Conservation (phyloP, 2,329 filamentous ascomycete genomes). For the Fusarium chuoi region DNA sequence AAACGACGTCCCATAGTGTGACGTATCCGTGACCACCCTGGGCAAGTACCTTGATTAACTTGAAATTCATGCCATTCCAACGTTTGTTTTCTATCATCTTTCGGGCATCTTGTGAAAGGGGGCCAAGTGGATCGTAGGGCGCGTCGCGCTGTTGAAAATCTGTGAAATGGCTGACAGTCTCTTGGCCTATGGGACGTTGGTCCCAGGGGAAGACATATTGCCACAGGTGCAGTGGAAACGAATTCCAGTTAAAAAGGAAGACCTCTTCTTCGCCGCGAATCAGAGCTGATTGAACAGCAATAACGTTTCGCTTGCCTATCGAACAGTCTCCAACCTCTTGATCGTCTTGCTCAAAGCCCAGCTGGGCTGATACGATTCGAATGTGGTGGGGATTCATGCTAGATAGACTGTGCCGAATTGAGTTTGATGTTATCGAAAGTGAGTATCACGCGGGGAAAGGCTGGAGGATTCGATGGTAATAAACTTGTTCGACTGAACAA, state of each 20-base stretch:
- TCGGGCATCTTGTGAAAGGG: background rate
- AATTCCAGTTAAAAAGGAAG: background rate
- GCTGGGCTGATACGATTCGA: background rate
- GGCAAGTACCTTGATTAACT: conserved; percentile 43
- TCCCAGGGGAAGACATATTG: background rate
- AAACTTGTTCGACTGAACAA: conserved; percentile 36
- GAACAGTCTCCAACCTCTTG: background rate
- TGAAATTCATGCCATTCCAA: conserved; percentile 38
- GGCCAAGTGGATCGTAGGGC: background rate
- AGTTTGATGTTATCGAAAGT: background rate
- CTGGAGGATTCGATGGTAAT: conserved; percentile 30
- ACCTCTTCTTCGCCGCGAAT: conserved; percentile 28
- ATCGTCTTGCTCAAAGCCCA: background rate
- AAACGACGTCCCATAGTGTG: conserved; percentile 37
- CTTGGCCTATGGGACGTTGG: background rate
- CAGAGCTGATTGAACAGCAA: conserved; percentile 30
- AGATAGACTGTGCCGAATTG: background rate
- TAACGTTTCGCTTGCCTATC: conserved; percentile 1
- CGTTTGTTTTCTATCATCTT: background rate
- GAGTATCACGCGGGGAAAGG: background rate
- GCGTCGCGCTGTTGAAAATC: no score
- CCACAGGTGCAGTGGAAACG: background rate
- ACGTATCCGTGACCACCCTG: conserved; percentile 43
- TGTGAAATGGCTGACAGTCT: background rate
- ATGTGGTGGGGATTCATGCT: conserved; percentile 10